phyloP scores from a whole-genome alignment of 2,329 filamentous ascomycete species.

The Fusarium sp. region DNA sequence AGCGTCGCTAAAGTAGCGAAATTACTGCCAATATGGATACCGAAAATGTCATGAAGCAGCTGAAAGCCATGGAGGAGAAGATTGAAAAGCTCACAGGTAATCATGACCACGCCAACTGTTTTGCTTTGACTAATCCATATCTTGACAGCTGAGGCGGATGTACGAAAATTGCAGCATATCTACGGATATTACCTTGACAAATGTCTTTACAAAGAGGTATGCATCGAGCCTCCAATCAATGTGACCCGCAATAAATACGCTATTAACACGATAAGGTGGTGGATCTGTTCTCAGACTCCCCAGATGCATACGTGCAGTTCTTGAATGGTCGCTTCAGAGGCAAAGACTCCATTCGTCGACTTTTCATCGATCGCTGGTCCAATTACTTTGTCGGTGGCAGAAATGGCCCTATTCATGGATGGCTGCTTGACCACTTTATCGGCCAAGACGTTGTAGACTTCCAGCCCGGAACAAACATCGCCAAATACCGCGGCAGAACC shows the following conservation, averaged over 20 bases:
- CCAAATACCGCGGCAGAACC: not conserved
- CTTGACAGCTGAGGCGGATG: not conserved
- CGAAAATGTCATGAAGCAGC: not conserved
- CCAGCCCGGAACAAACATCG: not conserved
- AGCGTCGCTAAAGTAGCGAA: not conserved
- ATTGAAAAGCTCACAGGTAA: not conserved
- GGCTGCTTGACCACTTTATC: not conserved
- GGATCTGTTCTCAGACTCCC: not conserved
- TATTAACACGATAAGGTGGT: not conserved
- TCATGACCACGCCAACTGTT: accelerated
- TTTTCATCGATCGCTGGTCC: not conserved
- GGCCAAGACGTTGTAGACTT: not conserved
- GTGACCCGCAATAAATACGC: accelerated
- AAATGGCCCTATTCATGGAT: not conserved
- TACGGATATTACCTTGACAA: conserved; percentile 6
- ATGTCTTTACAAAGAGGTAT: conserved; percentile 1
- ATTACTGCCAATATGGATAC: not conserved
- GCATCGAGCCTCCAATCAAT: accelerated
- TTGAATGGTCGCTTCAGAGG: not conserved
- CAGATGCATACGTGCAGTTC: not conserved
- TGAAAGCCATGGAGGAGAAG: not conserved
- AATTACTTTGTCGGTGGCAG: not conserved
- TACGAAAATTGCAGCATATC: not conserved
- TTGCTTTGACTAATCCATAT: not conserved
- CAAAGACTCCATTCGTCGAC: not conserved